Evolutionary conservation across 306 rosid species (phyloP), one percentile per base, ranked within the genome.

Genomic region (Quercus mongolica): DNA sequence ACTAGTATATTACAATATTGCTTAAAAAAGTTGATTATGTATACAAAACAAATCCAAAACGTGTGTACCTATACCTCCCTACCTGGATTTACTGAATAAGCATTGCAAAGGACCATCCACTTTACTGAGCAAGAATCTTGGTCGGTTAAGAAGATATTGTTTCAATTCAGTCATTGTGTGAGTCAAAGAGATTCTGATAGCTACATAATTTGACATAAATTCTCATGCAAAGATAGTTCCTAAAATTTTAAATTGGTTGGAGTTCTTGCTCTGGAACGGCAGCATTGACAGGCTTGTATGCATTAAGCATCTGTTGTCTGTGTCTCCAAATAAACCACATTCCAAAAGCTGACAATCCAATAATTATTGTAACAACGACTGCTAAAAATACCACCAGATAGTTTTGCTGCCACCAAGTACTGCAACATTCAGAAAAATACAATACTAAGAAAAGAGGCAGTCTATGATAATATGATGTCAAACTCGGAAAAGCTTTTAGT

Each of bases 251-350:
- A 44, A 95, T 74, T 12, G 98, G 93, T 83, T 91, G 99, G 73
- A 96, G 99, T 82, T 96, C 99, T 79, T 93, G 97, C 89, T 96
- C 99, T 1, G 90, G 88, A 73, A 46, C 86, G 55, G 80, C 88
- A 33, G 38, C 89, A 78, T 87, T 58, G 69, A 95, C 94, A 6
- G 96, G 96, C 89, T 89, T 89, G 83, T 96, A 96, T 9, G 87
- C 69, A 82, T 81, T 88, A 83, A 77, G 69, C 1, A 77, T 26
- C 77, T 81, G 85, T 68, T 86, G 92, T 67, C 87, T 86, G 46
- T 78, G 81, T 83, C 89, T 95, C 91, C 84, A 89, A 70, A 90
- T 46, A 82, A 91, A 81, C 92, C 91, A 88, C 73, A 85, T 62
- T 85, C 92, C 98, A 26, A 83, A 62, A 54, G 84, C 85, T 3